Evolutionary conservation across 2,329 filamentous ascomycete genomes (phyloP).

Genomic region (Diplodia seriata): DNA sequence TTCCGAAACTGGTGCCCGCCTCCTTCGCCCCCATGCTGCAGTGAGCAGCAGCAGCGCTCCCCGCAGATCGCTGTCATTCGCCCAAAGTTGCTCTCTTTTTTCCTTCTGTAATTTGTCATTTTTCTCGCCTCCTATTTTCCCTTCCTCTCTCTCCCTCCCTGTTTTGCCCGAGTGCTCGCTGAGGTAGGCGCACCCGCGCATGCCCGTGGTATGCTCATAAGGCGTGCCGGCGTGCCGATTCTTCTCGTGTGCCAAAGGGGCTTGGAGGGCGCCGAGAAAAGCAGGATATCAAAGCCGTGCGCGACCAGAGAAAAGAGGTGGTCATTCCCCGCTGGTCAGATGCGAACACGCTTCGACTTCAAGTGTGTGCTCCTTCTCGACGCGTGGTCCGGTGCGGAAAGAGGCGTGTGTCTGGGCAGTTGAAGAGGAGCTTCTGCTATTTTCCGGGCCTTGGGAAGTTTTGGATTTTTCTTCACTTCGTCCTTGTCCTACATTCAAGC

Average conservation of each 20-base stretch:
- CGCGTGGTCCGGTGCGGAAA: conserved; percentile 7
- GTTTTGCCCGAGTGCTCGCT: background rate
- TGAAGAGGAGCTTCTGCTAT: background rate
- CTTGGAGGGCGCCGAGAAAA: background rate
- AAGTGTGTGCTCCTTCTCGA: background rate
- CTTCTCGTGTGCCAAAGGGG: background rate
- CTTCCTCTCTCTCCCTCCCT: background rate
- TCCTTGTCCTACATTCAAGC: background rate
- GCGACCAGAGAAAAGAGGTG: background rate
- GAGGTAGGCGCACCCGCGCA: background rate
- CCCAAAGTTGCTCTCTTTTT: background rate
- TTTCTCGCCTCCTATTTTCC: background rate
- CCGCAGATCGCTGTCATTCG: background rate
- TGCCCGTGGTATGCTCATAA: conserved; percentile 23
- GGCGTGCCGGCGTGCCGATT: conserved; percentile 24
- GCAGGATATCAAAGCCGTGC: background rate
- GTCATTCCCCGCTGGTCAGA: conserved; percentile 21
- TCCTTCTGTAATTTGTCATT: background rate
- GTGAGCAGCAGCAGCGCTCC: conserved; percentile 10
- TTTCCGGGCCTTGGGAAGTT: background rate
- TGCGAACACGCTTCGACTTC: conserved; percentile 15
- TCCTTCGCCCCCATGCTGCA: conserved; percentile 10
- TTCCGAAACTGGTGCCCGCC: conserved; percentile 27
- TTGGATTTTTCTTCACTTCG: conserved; percentile 8
- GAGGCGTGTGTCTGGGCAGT: conserved; percentile 8